A percentile compares a stretch with the other conserved stretches of the same genome.
These are phyloP conservation scores for Rhynchosporium secalis DNA, from an alignment of 2,329 filamentous ascomycete species.

Conservation along the genomic window DNA sequence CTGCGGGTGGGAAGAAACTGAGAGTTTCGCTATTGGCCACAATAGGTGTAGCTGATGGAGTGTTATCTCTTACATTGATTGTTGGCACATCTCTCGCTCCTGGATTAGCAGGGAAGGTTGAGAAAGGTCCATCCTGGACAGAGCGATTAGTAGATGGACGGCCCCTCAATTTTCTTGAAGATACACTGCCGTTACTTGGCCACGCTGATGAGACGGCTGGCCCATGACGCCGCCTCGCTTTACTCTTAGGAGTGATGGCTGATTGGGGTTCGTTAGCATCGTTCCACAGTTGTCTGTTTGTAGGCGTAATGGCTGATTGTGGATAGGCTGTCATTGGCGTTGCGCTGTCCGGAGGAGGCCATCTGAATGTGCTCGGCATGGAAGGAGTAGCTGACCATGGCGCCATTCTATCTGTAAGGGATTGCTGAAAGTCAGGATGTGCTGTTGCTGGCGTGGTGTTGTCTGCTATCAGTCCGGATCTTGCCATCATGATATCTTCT, in stretches of 20 bases:
- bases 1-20: constrained; percentile 38
- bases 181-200: constrained; percentile 64
- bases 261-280: constrained; percentile 66
- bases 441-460: constrained; percentile 45
- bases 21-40: constrained; percentile 44
- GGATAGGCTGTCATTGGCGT: constrained; percentile 71
- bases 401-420: constrained; percentile 31
- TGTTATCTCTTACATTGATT: constrained; percentile 46
- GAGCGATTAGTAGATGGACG: constrained; percentile 73
- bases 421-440: constrained; percentile 35
- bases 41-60: constrained; percentile 45
- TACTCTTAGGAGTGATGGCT: constrained; percentile 65
- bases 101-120: constrained; percentile 66
- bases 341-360: constrained; percentile 49
- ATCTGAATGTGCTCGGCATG: constrained; percentile 39
- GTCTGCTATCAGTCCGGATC: constrained; percentile 40
- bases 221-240: constrained; percentile 67
- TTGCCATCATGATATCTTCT: constrained; percentile 43
- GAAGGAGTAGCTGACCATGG: constrained; percentile 36
- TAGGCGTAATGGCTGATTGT: constrained; percentile 75
- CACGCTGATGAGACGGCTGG: constrained; percentile 90
- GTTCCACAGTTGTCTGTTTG: constrained; percentile 37
- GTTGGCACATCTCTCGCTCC: constrained; percentile 48
- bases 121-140: constrained; percentile 66
- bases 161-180: constrained; percentile 72